phyloP scores from a whole-genome alignment of 2,329 filamentous ascomycete genomes.

The Sarocladiaceae sp. region DNA sequence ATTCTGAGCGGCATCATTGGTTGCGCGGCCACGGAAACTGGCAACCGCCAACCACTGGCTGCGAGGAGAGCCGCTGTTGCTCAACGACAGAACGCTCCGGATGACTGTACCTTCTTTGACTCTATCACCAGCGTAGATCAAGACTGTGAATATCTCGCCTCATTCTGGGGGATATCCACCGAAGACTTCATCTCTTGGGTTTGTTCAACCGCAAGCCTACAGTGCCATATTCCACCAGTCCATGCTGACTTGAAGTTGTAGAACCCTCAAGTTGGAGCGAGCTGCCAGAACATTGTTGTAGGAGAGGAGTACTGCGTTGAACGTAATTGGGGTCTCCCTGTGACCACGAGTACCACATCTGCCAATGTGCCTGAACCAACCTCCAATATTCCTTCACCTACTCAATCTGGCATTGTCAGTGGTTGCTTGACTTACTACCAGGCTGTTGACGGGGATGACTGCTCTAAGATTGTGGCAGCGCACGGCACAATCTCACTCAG shows the following conservation, averaged over 20 bases:
- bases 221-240: not conserved
- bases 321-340: not conserved
- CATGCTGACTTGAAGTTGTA: not conserved
- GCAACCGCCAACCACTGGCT: not conserved
- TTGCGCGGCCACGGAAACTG: not conserved
- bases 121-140: not conserved
- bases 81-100: not conserved
- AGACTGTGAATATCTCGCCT: not conserved
- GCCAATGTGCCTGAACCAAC: not conserved
- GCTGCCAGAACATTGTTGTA: not conserved
- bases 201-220: not conserved
- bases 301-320: not conserved
- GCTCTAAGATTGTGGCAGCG: not conserved
- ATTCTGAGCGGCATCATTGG: not conserved
- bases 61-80: not conserved
- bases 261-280: not conserved
- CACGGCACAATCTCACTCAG: not conserved
- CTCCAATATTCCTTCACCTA: not conserved
- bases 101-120: not conserved
- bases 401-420: not conserved
- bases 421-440: conserved; percentile 1
- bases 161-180: not conserved
- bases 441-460: not conserved
- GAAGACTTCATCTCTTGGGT: not conserved
- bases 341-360: not conserved